A percentile compares a stretch with the other conserved stretches of the same genome.
Conservation (phyloP, 1,284 basidiomycete species). For the Hemileia vastatrix region DNA sequence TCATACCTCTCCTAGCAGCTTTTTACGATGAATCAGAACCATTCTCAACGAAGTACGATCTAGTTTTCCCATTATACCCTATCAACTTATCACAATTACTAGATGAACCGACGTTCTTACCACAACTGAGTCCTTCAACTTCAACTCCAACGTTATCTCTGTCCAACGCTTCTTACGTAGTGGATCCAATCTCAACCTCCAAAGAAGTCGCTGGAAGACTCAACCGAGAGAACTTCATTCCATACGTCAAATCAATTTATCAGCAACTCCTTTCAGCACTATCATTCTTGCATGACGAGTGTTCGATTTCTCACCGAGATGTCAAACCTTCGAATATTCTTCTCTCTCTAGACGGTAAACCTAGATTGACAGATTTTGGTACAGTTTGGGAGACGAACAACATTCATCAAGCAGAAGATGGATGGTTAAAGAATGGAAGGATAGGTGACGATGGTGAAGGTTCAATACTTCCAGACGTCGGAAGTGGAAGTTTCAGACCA, state of each 20-base stretch:
- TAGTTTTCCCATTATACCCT: conserved; percentile 34
- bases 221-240: neutral
- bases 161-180: neutral
- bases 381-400: conserved; percentile 23
- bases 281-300: conserved; percentile 27
- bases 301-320: conserved; percentile 34
- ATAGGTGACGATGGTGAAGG: conserved; percentile 22
- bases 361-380: conserved; percentile 33
- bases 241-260: conserved; percentile 13
- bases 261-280: conserved; percentile 24
- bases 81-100: conserved; percentile 26
- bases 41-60: conserved; percentile 27
- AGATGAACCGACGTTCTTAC: neutral
- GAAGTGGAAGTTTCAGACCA: conserved; percentile 34
- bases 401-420: neutral
- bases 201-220: neutral
- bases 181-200: neutral
- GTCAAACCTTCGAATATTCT: conserved; percentile 37
- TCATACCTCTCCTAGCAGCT: no score
- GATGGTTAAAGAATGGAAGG: neutral
- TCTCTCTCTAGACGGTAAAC: conserved; percentile 23
- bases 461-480: conserved; percentile 24
- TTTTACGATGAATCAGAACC: conserved; percentile 30
- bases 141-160: neutral
- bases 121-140: neutral